A percentile compares a stretch with the other conserved stretches of the same genome.
Evolutionary conservation across 139 green algal species (phyloP).

Genomic region (Spirogloea muscicola): DNA sequence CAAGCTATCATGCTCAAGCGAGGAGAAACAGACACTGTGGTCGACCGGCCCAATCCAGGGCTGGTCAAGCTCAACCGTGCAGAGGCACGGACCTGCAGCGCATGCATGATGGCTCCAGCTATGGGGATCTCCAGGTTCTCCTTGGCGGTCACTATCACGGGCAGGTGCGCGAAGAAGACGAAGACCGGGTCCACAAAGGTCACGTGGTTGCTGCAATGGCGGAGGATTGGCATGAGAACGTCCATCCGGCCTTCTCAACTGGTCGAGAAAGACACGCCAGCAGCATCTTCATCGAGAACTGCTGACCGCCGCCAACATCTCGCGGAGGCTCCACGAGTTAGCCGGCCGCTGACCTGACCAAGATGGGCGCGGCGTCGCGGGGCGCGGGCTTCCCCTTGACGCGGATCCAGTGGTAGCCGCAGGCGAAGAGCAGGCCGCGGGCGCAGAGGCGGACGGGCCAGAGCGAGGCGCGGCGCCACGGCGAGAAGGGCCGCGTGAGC

Average conservation of each 20-base stretch:
- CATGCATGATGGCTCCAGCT: conserved; percentile 17
- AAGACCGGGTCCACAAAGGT: conserved; percentile 21
- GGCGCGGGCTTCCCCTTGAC: conserved; percentile 19
- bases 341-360: too few species aligned
- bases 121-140: conserved; percentile 30
- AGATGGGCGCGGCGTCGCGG: neutral
- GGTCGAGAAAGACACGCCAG: too few species aligned
- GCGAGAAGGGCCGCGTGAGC: conserved; percentile 15
- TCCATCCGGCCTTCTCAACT: too few species aligned
- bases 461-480: conserved; percentile 12
- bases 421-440: conserved; percentile 14
- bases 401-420: conserved; percentile 26
- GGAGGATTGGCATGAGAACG: too few species aligned
- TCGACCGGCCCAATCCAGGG: too few species aligned
- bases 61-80: too few species aligned
- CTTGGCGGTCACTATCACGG: conserved; percentile 28
- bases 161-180: conserved; percentile 14
- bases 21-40: too few species aligned
- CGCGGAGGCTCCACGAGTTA: too few species aligned
- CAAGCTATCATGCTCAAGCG: too few species aligned
- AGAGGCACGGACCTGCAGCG: conserved; percentile 34
- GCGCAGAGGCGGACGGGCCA: conserved; percentile 3
- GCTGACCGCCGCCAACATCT: too few species aligned
- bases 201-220: conserved; percentile 22
- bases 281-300: too few species aligned